These are phyloP conservation scores for Sarocladium kiliense DNA, from an alignment of 2,329 filamentous ascomycete genomes.

Conservation along the genomic window DNA sequence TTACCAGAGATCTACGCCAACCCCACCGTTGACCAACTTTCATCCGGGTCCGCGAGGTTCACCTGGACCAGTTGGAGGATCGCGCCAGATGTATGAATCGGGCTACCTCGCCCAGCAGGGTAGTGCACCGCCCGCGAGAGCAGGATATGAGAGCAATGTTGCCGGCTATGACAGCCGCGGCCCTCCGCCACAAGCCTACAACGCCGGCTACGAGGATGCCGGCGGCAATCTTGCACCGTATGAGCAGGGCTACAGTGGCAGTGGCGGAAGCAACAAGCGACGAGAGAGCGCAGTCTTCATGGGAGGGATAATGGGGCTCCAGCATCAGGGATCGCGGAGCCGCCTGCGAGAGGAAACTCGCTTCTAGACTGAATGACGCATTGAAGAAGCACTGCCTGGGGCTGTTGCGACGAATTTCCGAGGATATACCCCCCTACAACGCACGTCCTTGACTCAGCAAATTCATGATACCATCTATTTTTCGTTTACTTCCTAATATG, in stretches of 20 bases:
- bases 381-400: neutral
- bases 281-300: conserved; percentile 59
- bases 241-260: conserved; percentile 29
- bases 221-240: conserved; percentile 17
- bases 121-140: neutral
- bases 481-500: conserved; percentile 11
- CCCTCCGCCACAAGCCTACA: conserved; percentile 14
- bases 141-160: conserved; percentile 5
- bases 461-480: conserved; percentile 12
- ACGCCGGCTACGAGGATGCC: conserved; percentile 7
- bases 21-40: conserved; percentile 30
- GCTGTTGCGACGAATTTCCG: conserved; percentile 3
- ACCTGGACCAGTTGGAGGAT: conserved; percentile 9
- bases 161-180: conserved; percentile 22
- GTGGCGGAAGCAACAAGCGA: conserved; percentile 34
- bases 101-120: conserved; percentile 33
- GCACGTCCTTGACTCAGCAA: neutral
- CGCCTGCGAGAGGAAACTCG: conserved; percentile 51
- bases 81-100: conserved; percentile 38
- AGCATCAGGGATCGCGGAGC: conserved; percentile 46
- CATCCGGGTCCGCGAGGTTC: neutral
- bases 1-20: conserved; percentile 38
- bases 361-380: conserved; percentile 24
- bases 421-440: conserved; percentile 8
- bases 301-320: conserved; percentile 40